A percentile compares a stretch with the other conserved stretches of the same genome.
These are phyloP conservation scores for Xylariaceae sp. DNA, from an alignment of 2,329 filamentous ascomycete genomes.

Conservation along the genomic window DNA sequence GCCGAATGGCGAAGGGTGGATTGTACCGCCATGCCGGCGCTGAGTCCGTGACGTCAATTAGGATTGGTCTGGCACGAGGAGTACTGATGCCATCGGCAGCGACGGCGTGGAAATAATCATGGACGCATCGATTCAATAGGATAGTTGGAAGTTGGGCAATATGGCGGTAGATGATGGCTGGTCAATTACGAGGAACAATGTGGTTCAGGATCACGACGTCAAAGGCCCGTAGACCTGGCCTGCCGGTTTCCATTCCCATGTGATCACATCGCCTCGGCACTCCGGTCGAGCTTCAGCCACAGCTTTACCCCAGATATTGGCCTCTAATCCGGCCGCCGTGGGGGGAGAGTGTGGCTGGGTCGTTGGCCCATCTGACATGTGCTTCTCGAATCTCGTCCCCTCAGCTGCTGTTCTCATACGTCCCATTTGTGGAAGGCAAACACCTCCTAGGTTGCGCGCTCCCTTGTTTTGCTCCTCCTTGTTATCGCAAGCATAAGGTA, in stretches of 20 bases:
- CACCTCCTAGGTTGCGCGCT: too few species aligned
- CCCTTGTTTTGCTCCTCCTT: too few species aligned
- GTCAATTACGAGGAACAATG: neutral
- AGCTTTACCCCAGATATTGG: neutral
- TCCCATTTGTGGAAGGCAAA: too few species aligned
- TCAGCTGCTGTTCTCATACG: too few species aligned
- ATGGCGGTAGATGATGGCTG: neutral
- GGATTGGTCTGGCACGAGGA: slow-evolving; percentile 7
- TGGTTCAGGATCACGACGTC: neutral
- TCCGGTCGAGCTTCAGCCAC: neutral
- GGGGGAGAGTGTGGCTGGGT: too few species aligned
- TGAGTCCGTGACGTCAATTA: slow-evolving; percentile 19
- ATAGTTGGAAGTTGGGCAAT: neutral
- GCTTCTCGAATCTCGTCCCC: too few species aligned
- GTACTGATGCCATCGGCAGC: slow-evolving; percentile 24
- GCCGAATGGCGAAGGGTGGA: slow-evolving; percentile 72
- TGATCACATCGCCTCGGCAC: neutral
- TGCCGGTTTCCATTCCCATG: neutral
- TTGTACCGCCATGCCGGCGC: slow-evolving; percentile 71
- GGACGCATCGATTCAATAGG: neutral
- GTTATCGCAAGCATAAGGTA: too few species aligned
- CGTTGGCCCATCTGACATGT: too few species aligned
- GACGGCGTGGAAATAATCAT: slow-evolving; percentile 14
- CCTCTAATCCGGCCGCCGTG: too few species aligned
- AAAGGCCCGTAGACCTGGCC: neutral